phyloP scores from a whole-genome alignment of 495 filamentous ascomycete genomes.

The Xylaria intraflava region DNA sequence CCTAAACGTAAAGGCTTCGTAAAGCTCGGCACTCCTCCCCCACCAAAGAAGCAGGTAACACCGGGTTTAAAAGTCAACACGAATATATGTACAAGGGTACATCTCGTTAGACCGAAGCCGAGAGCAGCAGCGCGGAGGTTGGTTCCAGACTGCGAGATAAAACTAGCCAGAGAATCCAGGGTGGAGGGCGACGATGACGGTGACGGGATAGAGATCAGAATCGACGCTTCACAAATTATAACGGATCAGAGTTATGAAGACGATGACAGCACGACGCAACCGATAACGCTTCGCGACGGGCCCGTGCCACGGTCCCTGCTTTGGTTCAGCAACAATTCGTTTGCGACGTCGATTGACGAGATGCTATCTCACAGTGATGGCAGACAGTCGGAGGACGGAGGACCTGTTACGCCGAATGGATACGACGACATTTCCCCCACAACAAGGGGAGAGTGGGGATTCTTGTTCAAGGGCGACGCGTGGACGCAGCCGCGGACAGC shows the following conservation, averaged over 20 bases:
- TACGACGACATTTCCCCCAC: too few species aligned
- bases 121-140: slow-evolving; percentile 3
- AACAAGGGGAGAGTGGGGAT: too few species aligned
- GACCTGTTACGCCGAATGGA: background rate
- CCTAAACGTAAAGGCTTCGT: slow-evolving; percentile 18
- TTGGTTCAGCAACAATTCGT: slow-evolving; percentile 3
- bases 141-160: background rate
- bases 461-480: too few species aligned
- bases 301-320: slow-evolving; percentile 20
- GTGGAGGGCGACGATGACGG: background rate
- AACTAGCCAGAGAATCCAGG: background rate
- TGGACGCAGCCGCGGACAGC: too few species aligned
- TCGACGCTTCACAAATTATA: background rate
- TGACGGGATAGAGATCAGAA: slow-evolving; percentile 10
- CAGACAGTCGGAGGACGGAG: too few species aligned
- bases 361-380: too few species aligned
- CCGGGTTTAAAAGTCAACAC: slow-evolving; percentile 37
- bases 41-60: slow-evolving; percentile 15
- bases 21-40: slow-evolving; percentile 21
- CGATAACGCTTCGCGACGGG: slow-evolving; percentile 12
- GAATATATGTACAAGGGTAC: slow-evolving; percentile 19
- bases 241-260: slow-evolving; percentile 7
- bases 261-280: slow-evolving; percentile 31
- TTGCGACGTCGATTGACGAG: slow-evolving; percentile 20
- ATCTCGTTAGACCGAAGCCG: slow-evolving; percentile 18